Conservation (phyloP, 2,329 filamentous ascomycete genomes). For the Chaetomium olivaceum region DNA sequence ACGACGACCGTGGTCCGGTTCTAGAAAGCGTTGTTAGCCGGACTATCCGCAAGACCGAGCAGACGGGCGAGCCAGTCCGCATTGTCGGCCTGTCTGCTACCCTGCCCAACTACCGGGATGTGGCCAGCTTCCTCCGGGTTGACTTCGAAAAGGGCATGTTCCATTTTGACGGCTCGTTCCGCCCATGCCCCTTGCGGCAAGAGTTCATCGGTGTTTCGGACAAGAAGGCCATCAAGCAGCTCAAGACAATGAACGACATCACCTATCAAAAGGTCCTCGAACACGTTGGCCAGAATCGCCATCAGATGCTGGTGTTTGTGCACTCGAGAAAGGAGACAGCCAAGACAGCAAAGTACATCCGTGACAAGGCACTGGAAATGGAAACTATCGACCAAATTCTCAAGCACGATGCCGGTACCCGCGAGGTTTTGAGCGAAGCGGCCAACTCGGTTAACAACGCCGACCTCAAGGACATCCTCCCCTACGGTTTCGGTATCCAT, state of each 20-base stretch:
- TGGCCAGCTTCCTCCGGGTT: constrained; percentile 90
- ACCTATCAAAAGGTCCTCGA: constrained; percentile 97
- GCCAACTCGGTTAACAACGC: constrained; percentile 78
- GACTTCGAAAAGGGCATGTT: constrained; percentile 84
- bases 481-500: constrained; percentile 97
- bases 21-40: constrained; percentile 95
- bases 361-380: constrained; percentile 94
- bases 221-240: constrained; percentile 96
- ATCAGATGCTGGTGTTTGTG: constrained; percentile 99
- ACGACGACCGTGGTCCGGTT: constrained; percentile 95
- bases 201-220: constrained; percentile 98
- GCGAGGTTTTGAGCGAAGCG: constrained; percentile 84
- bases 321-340: constrained; percentile 98
- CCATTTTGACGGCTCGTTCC: constrained; percentile 92
- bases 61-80: constrained; percentile 89
- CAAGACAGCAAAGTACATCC: constrained; percentile 93
- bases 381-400: constrained; percentile 97
- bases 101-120: constrained; percentile 93
- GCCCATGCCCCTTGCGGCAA: constrained; percentile 91
- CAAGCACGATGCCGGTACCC: constrained; percentile 85
- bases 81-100: constrained; percentile 93
- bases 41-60: constrained; percentile 89
- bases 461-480: constrained; percentile 89
- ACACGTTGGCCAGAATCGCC: constrained; percentile 87
- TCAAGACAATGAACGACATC: constrained; percentile 99